These are phyloP conservation scores for Alternaria tenuissima DNA, from an alignment of 2,329 filamentous ascomycete genomes.

Conservation along the genomic window DNA sequence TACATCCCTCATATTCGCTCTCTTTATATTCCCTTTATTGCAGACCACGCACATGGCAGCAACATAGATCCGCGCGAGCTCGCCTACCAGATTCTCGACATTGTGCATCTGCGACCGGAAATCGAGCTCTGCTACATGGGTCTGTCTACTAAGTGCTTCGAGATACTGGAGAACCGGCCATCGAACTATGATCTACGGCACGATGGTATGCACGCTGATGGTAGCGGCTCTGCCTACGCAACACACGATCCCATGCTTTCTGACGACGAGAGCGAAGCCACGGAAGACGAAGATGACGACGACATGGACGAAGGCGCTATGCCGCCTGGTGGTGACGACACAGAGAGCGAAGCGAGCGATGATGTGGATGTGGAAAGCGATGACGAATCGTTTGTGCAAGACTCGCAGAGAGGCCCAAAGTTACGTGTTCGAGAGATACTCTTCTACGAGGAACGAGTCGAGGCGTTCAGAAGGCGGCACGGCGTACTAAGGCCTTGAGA, in stretches of 20 bases:
- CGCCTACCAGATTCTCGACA: conserved; percentile 78
- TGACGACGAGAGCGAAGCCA: conserved; percentile 50
- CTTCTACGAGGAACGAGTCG: conserved; percentile 81
- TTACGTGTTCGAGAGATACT: conserved; percentile 78
- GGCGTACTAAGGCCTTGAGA: conserved; percentile 40
- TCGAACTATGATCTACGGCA: conserved; percentile 54
- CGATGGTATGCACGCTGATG: conserved; percentile 40
- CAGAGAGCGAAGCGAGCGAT: conserved; percentile 45
- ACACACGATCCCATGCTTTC: conserved; percentile 44
- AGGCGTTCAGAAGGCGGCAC: conserved; percentile 80
- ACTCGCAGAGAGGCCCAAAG: conserved; percentile 57
- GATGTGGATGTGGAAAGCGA: conserved; percentile 56
- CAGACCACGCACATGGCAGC: conserved; percentile 65
- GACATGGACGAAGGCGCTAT: conserved; percentile 61
- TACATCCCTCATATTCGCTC: conserved; percentile 74
- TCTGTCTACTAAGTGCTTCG: conserved; percentile 79
- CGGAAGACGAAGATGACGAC: conserved; percentile 58
- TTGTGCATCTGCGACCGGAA: conserved; percentile 77
- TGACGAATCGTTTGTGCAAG: conserved; percentile 61
- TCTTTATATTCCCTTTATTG: conserved; percentile 74
- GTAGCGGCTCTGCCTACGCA: conserved; percentile 31
- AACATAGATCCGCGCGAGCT: conserved; percentile 72
- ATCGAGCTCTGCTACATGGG: conserved; percentile 81
- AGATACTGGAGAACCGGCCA: conserved; percentile 73
- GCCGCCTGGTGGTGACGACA: conserved; percentile 55